Conservation (phyloP, 371 early-diverging fungal species). For the Apophysomyces elegans region DNA sequence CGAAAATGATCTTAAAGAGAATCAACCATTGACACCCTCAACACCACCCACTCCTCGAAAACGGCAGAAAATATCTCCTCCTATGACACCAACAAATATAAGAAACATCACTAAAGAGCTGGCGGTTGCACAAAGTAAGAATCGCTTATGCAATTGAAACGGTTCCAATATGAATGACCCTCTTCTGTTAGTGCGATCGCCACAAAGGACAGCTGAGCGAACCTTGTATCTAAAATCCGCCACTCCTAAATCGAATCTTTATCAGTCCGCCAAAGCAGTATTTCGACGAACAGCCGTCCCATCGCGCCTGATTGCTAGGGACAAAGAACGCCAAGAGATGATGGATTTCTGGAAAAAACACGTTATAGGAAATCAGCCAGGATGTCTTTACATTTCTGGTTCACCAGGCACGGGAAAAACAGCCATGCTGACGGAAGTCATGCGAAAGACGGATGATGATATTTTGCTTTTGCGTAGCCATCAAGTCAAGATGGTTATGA, state of each 20-base stretch:
- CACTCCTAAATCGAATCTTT: constrained; percentile 6
- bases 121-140: not conserved
- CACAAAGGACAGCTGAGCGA: not conserved
- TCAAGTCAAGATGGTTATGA: constrained; percentile 53
- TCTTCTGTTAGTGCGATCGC: not conserved
- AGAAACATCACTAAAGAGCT: constrained; percentile 10
- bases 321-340: constrained; percentile 64
- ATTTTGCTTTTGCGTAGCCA: constrained; percentile 29
- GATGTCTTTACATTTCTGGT: constrained; percentile 89
- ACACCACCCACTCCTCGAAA: constrained; percentile 15
- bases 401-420: constrained; percentile 97
- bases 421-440: constrained; percentile 75
- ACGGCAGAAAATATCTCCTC: constrained; percentile 5
- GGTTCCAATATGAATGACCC: not conserved
- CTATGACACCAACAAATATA: constrained; percentile 7
- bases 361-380: constrained; percentile 45
- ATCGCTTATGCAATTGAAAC: not conserved
- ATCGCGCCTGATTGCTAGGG: constrained; percentile 75
- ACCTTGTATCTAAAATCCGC: constrained; percentile 3
- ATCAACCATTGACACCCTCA: constrained; percentile 18
- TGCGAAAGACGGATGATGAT: constrained; percentile 44
- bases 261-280: constrained; percentile 19
- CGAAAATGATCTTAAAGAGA: constrained; percentile 16
- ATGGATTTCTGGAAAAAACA: constrained; percentile 56
- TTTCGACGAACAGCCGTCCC: constrained; percentile 63